Base-by-base conservation (phyloP, 768 basidiomycete genomes). In the Psilocybe azurescens region DNA sequence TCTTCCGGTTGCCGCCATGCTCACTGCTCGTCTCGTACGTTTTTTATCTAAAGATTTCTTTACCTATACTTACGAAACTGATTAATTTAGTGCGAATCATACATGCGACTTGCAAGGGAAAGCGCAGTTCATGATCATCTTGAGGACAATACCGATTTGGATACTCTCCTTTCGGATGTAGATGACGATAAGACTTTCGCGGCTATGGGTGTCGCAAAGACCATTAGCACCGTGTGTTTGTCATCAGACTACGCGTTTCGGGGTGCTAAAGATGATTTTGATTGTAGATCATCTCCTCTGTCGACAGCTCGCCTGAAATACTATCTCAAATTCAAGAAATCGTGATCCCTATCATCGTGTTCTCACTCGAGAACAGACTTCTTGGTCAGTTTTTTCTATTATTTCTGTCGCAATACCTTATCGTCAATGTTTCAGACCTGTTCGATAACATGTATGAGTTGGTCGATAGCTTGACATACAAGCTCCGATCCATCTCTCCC, bases 391-490 rank as follows among this genome's bases (percentile, higher is more conserved):
- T 56, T 41, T 54, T 51, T 53, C 30, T 38, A 36, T 53, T 28
- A 18, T 46, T 48, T 29, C 18, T 9, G 20, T 38, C 28, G 47
- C 4, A 49, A 33, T 28, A 39, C 60, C 62, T 33, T 9, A 63
- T 24, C 28, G 8, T 41, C 7, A 46, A 32, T 51, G 14, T 53
- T 63, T 9, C 67, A 93, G 94, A 97, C 69, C 78, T 96, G 47
- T 89, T 93, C 69, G 94, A 95, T 75, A 91, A 93, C 71, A 86
- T 92, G 80, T 95, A 89, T 72, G 93, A 94, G 65, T 77, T 96
- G 55, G 86, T 94, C 53, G 95, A 96, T 69, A 90, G 81, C 64
- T 77, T 96, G 60, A 93, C 93, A 0, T 96, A 93, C 83, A 92
- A 88, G 74, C 82, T 90, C 59, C 86, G 87, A 63, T 73, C 81